Conservation (phyloP, 1,139 yeast species). For the Candida glucosophila region DNA sequence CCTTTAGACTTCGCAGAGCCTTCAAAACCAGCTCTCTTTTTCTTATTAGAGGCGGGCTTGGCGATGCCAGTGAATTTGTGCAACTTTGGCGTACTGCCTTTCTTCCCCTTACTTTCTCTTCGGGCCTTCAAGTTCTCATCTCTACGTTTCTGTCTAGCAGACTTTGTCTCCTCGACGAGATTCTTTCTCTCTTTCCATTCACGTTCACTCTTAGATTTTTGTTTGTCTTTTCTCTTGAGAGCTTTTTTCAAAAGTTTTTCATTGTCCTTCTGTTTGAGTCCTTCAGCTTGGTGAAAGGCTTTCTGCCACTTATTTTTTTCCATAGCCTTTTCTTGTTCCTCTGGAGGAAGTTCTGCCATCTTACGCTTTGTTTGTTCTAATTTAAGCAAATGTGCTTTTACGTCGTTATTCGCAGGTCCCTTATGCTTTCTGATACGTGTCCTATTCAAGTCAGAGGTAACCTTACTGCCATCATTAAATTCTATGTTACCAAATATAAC, state of each 20-base stretch:
- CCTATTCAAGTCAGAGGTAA: constrained; percentile 66
- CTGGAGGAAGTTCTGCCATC: constrained; percentile 51
- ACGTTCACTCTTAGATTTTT: constrained; percentile 70
- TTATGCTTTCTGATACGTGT: constrained; percentile 52
- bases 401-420: constrained; percentile 81
- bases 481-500: constrained; percentile 77
- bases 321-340: constrained; percentile 49
- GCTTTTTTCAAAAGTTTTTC: constrained; percentile 83
- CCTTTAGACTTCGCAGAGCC: constrained; percentile 38
- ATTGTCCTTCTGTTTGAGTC: constrained; percentile 80
- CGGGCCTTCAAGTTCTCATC: constrained; percentile 83
- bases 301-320: constrained; percentile 82
- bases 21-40: constrained; percentile 54
- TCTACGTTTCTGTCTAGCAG: constrained; percentile 73
- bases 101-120: constrained; percentile 70
- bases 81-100: constrained; percentile 59
- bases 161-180: constrained; percentile 64
- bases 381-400: constrained; percentile 72
- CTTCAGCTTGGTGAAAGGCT: constrained; percentile 82
- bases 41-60: constrained; percentile 20
- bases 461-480: constrained; percentile 73
- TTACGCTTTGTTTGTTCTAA: constrained; percentile 69
- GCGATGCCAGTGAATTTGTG: constrained; percentile 55
- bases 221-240: constrained; percentile 69
- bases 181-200: constrained; percentile 87